phyloP scores from a whole-genome alignment of 2,329 filamentous ascomycete genomes.

The Elsinoe perseae region DNA sequence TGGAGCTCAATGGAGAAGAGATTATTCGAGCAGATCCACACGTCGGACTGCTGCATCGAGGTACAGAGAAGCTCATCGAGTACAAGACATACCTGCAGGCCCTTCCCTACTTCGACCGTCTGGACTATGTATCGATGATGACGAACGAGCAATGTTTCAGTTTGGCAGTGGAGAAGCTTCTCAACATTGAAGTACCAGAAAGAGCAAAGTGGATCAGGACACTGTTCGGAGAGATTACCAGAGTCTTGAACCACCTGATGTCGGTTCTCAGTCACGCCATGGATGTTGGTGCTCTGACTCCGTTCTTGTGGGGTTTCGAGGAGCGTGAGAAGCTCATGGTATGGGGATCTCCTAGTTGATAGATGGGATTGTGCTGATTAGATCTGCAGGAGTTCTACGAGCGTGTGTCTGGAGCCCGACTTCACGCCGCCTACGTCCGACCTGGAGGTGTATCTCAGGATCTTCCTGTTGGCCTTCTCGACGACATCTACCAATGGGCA shows the following conservation, averaged over 20 bases:
- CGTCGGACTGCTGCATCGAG: conserved; percentile 89
- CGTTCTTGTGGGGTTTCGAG: conserved; percentile 99
- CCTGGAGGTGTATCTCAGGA: conserved; percentile 96
- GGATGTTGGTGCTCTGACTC: conserved; percentile 96
- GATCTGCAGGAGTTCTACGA: conserved; percentile 88
- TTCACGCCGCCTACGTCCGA: conserved; percentile 94
- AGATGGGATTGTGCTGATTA: conserved; percentile 16
- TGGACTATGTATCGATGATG: conserved; percentile 99
- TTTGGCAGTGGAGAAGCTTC: conserved; percentile 91
- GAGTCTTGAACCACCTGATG: conserved; percentile 96
- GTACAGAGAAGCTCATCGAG: conserved; percentile 99
- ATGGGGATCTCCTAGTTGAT: conserved; percentile 30
- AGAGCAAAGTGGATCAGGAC: conserved; percentile 96
- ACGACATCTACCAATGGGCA: conserved; percentile 99
- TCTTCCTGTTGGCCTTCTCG: conserved; percentile 83
- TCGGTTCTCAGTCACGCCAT: conserved; percentile 94
- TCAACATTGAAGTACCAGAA: conserved; percentile 93
- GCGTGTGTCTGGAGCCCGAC: conserved; percentile 92
- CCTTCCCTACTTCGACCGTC: conserved; percentile 93
- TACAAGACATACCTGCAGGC: conserved; percentile 99
- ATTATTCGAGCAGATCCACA: conserved; percentile 95
- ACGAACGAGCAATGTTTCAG: conserved; percentile 98
- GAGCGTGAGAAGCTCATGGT: conserved; percentile 99
- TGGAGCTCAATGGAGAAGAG: conserved; percentile 96
- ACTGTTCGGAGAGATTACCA: conserved; percentile 88